Evolutionary conservation across 2,329 filamentous ascomycete species (phyloP).

Genomic region (Beauveria australis): DNA sequence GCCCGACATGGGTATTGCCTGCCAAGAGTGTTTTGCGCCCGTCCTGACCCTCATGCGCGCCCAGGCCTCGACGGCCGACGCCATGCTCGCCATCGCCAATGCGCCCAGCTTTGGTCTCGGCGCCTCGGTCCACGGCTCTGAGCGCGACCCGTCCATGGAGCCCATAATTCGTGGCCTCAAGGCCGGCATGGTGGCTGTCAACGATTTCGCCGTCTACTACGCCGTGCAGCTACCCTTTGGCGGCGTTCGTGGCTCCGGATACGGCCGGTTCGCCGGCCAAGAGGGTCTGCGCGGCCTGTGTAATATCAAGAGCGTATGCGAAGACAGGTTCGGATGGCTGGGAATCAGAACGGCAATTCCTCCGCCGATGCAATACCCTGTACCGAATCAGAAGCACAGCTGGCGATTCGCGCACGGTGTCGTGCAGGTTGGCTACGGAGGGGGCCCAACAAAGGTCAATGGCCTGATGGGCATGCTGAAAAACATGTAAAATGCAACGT

Average conservation of each 20-base stretch:
- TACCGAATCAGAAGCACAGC: slow-evolving; percentile 54
- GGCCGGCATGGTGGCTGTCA: slow-evolving; percentile 87
- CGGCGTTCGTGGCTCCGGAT: slow-evolving; percentile 80
- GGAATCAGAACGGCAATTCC: slow-evolving; percentile 72
- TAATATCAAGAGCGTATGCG: slow-evolving; percentile 80
- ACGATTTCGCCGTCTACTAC: slow-evolving; percentile 92
- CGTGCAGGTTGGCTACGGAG: slow-evolving; percentile 52
- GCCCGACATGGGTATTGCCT: slow-evolving; percentile 74
- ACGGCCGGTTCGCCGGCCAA: slow-evolving; percentile 85
- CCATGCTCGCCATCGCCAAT: slow-evolving; percentile 75
- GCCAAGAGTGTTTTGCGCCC: slow-evolving; percentile 87
- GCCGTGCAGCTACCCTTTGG: slow-evolving; percentile 93
- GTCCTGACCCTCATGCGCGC: slow-evolving; percentile 81
- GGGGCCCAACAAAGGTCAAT: slow-evolving; percentile 27
- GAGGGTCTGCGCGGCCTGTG: slow-evolving; percentile 80
- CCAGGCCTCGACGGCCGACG: slow-evolving; percentile 43
- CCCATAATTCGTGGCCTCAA: slow-evolving; percentile 60
- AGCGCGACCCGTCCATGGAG: slow-evolving; percentile 50
- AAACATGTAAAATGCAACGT: slow-evolving; percentile 27
- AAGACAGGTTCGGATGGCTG: slow-evolving; percentile 58
- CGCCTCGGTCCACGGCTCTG: slow-evolving; percentile 74
- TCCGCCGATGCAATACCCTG: slow-evolving; percentile 70
- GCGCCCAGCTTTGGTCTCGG: slow-evolving; percentile 79
- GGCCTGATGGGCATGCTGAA: slow-evolving; percentile 34
- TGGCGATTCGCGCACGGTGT: slow-evolving; percentile 58